Evolutionary conservation across 768 basidiomycete genomes (phyloP).

Genomic region (Tricholoma hemisulphureum): DNA sequence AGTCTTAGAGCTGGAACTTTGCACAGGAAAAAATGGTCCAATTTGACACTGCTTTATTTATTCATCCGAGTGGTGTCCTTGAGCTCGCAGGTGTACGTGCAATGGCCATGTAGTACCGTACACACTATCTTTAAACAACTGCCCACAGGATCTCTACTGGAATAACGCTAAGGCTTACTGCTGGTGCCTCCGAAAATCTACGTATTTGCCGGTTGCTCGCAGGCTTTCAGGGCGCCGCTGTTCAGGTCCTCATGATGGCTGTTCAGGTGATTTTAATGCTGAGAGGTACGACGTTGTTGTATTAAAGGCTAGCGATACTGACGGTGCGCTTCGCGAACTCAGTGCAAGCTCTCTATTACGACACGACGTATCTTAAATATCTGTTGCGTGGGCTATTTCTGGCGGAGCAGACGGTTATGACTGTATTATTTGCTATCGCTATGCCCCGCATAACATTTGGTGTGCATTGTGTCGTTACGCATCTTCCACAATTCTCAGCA

Average conservation of each 20-base stretch:
- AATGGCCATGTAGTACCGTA: not conserved
- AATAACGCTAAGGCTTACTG: constrained; percentile 12
- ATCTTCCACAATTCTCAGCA: constrained; percentile 12
- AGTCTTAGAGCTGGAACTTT: not conserved
- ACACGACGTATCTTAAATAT: constrained; percentile 9
- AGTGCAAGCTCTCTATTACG: constrained; percentile 23
- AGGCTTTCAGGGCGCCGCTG: constrained; percentile 19
- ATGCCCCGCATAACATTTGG: constrained; percentile 14
- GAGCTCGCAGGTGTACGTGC: constrained; percentile 16
- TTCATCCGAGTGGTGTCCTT: constrained; percentile 19
- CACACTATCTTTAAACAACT: not conserved
- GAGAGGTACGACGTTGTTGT: constrained; percentile 14
- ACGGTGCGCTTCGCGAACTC: not conserved
- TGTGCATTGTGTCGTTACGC: constrained; percentile 17
- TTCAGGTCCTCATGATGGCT: constrained; percentile 19
- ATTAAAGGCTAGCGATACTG: not conserved
- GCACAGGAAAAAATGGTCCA: constrained; percentile 20
- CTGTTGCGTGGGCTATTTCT: constrained; percentile 13
- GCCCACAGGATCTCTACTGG: constrained; percentile 11
- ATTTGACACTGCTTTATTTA: constrained; percentile 19
- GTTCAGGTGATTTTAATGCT: constrained; percentile 22
- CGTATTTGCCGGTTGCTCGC: constrained; percentile 10
- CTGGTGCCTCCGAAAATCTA: constrained; percentile 1
- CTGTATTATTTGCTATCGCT: constrained; percentile 9
- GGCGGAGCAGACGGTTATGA: constrained; percentile 15